Conservation (phyloP, 2,329 filamentous ascomycete species). For the Chrysoporthe puriensis region DNA sequence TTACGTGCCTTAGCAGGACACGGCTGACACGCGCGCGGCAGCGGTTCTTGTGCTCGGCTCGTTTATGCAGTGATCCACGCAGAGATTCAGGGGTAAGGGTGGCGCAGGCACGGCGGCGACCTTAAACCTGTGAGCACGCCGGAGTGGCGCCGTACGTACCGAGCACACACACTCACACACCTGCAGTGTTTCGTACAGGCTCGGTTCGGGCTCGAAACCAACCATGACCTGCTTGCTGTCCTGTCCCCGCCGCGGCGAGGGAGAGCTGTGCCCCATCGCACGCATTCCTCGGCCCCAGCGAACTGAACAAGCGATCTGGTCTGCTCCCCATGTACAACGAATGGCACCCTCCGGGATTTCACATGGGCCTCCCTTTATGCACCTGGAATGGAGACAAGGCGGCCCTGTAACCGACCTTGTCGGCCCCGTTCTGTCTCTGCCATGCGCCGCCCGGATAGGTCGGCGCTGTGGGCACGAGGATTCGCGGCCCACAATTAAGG, state of each 20-base stretch:
- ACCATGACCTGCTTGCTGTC: no score
- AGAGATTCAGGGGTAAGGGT: slow-evolving; percentile 15
- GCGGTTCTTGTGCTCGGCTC: neutral
- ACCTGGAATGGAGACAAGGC: neutral
- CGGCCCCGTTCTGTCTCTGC: neutral
- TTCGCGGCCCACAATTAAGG: slow-evolving; percentile 14
- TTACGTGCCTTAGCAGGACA: no score
- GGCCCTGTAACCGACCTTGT: no score
- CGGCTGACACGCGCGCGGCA: slow-evolving; percentile 10
- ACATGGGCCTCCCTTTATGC: slow-evolving; percentile 11
- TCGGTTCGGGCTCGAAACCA: no score
- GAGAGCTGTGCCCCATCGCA: neutral
- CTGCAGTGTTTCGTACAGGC: no score
- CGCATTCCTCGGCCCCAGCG: no score
- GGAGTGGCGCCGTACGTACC: no score
- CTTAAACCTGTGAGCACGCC: no score
- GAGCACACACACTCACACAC: no score
- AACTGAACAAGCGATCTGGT: no score
- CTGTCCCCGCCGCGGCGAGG: neutral
- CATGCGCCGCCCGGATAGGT: slow-evolving; percentile 10
- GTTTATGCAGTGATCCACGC: slow-evolving; percentile 14
- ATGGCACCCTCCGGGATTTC: neutral
- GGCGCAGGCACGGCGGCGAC: slow-evolving; percentile 3
- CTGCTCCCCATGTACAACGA: neutral
- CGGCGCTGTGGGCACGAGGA: slow-evolving; percentile 15